Base-by-base conservation (phyloP, 441 rosid species). In the Codiaeum variegatum region DNA sequence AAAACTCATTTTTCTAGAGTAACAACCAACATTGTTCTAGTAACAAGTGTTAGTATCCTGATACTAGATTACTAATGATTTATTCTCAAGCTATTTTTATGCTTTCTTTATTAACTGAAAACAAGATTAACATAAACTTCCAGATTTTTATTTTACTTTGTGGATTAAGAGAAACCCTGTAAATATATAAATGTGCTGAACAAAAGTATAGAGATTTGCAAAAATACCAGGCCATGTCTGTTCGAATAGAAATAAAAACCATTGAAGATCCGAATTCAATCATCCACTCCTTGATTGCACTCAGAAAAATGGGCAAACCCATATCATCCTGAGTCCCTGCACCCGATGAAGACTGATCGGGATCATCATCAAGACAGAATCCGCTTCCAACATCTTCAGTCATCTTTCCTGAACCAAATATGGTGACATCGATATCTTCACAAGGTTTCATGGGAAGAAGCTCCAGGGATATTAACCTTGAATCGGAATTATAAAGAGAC, bases 201-300 rank as follows among this genome's bases (percentile, higher is more conserved):
- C 61, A 76, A 34, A 23, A 18, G 47, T 49, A 63, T 49, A 58
- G 24, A 55, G 23, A 34, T 67, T 18, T 69, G 34, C 10, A 32
- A 34, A 40, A 64, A 69, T 87, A 92, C 97, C 98, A 89, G 74
- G 93, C 88, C 84, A 89, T 59, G 76, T 92, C 96, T n/a, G 97
- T 89, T 36, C 89, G 89, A 64, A 92, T 46, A 29, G 90, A 89
- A 67, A 87, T 79, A 68, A 77, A 85, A 65, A 87, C 67, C 87
- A 79, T 79, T 11, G 87, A 80, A 7, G 85, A 73, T 36, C 92
- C 91, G 71, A 81, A 85, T 77, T 92, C 96, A 54, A 92, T 85
- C 92, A 79, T 81, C 97, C 98, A 92, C 76, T 90, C 97, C 81
- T 92, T 92, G 64, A 94, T 82, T 34, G 89, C 89, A 75, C 92